Conservation (phyloP, 2,329 filamentous ascomycete species). For the Talaromyces atroroseus region DNA sequence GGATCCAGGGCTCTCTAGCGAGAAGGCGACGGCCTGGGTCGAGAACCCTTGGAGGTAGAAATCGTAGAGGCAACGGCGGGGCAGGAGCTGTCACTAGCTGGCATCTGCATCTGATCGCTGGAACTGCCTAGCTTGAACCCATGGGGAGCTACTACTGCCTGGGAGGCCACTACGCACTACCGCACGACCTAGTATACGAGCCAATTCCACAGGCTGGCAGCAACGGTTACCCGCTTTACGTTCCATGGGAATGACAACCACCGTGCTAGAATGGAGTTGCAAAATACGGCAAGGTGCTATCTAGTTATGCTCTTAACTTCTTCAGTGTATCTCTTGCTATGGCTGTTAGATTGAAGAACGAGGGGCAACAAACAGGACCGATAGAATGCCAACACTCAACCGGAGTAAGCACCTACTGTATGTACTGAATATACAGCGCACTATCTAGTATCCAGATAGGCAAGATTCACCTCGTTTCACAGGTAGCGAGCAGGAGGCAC, state of each 20-base stretch:
- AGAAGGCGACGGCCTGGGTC: background rate
- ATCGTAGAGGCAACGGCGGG: constrained; percentile 3
- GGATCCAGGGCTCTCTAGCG: background rate
- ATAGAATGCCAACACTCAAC: background rate
- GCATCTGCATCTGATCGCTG: background rate
- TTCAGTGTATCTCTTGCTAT: background rate
- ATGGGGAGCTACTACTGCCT: background rate
- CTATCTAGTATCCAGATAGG: background rate
- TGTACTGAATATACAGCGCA: background rate
- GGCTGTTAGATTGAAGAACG: background rate
- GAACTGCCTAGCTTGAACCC: constrained; percentile 2
- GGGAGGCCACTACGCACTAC: background rate
- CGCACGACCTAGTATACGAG: background rate
- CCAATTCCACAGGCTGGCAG: background rate
- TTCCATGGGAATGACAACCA: background rate
- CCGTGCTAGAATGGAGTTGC: background rate
- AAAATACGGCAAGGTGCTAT: background rate
- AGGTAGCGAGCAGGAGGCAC: background rate
- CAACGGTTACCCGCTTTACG: background rate
- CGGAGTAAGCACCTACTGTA: background rate
- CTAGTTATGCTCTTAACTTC: background rate
- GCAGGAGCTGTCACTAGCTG: constrained; percentile 8
- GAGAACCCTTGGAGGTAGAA: background rate
- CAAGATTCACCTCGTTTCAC: background rate
- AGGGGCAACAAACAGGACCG: background rate